Base-by-base conservation (phyloP, 2,329 filamentous ascomycete genomes). In the Huntiella moniliformis region DNA sequence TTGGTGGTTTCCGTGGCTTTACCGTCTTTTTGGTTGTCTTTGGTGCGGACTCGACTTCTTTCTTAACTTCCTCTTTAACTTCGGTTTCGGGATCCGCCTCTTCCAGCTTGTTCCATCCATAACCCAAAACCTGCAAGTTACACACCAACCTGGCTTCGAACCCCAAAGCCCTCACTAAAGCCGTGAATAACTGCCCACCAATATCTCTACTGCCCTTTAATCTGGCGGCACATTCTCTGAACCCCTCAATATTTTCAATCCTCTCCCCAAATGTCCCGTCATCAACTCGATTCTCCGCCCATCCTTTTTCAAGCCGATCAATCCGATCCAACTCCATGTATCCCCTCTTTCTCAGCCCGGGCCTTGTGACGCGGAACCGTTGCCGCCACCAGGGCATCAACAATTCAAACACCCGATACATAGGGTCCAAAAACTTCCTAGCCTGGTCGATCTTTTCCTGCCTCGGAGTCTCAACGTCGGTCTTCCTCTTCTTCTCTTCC, bases 331-430 rank as follows among this genome's bases (percentile, higher is more conserved):
- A 70, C 0, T 81, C 70, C 65, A 88, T 81, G 57, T 96, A 96
- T 0, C 91, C 91, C 57, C 74, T 71, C 63, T 96, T 98, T n/a
- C 87, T 73, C 16, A 96, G 56, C 0, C 83, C 84, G 0, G 87
- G 85, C 0, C 79, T 72, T 1, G 77, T 84, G 38, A 91, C 68
- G 1, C 67, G 72, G 59, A 93, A 98, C 32, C 78, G 71, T 54
- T 86, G 81, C 57, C 79, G 86, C 91, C 91, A 98, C 68, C 85
- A 95, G 1, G 77, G 72, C 7, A 79, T 68, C n/a, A 98, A 63
- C 3, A 75, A 68, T 54, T 80, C 81, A 55, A 96, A 67, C 3
- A 96, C 65, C 16, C 78, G 69, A 45, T 88, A 72, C 4, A 93
- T 62, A 0, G 87, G 86, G 58, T 95, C 87, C 4, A 28, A 8